Evolutionary conservation across 2,329 filamentous ascomycete genomes (phyloP).

Genomic region (Ophiostoma quercus): DNA sequence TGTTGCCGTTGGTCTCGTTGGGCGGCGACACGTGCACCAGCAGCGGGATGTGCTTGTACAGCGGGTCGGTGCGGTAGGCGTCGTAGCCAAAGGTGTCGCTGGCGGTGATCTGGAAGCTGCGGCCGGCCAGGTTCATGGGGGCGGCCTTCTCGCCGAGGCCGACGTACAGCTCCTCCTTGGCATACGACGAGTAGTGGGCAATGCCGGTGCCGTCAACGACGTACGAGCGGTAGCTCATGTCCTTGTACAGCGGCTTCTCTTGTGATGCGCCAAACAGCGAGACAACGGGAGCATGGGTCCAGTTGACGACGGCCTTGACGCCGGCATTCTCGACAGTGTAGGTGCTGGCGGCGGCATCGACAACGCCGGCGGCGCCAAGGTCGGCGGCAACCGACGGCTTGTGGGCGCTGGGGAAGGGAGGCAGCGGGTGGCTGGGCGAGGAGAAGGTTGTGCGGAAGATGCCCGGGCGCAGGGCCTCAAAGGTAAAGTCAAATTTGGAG

Average conservation of each 20-base stretch:
- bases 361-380: conserved; percentile 26
- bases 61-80: conserved; percentile 62
- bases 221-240: conserved; percentile 62
- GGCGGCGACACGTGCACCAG: conserved; percentile 60
- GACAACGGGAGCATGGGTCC: conserved; percentile 53
- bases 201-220: conserved; percentile 52
- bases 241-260: conserved; percentile 52
- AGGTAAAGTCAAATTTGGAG: conserved; percentile 50
- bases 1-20: conserved; percentile 32
- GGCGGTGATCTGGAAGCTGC: conserved; percentile 60
- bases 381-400: conserved; percentile 17
- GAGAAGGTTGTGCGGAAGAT: conserved; percentile 65
- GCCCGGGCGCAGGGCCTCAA: conserved; percentile 57
- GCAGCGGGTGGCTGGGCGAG: conserved; percentile 55
- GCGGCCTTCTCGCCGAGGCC: conserved; percentile 68
- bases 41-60: conserved; percentile 72
- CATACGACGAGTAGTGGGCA: conserved; percentile 56
- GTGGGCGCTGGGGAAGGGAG: conserved; percentile 57
- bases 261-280: conserved; percentile 49
- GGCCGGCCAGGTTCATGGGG: conserved; percentile 65
- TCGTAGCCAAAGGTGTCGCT: conserved; percentile 69
- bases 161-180: conserved; percentile 56
- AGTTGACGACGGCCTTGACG: conserved; percentile 53
- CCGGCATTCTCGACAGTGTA: conserved; percentile 44
- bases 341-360: conserved; percentile 34